phyloP scores from a whole-genome alignment of 1,284 basidiomycete species.

The Pseudozyma sp. region DNA sequence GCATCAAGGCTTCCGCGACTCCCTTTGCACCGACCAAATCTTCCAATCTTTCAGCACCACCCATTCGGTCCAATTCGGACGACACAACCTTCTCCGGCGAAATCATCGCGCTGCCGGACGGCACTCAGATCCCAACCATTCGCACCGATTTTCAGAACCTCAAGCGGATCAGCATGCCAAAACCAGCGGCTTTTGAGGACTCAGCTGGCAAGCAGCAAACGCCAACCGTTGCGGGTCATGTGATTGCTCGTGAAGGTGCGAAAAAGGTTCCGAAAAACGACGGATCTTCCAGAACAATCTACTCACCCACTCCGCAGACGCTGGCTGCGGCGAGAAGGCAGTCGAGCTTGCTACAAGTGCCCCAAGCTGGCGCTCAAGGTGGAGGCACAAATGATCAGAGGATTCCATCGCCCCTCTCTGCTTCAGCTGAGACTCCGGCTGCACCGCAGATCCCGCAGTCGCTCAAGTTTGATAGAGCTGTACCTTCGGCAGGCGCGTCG shows the following conservation, averaged over 20 bases:
- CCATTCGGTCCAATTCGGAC: slow-evolving; percentile 35
- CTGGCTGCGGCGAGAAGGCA: slow-evolving; percentile 33
- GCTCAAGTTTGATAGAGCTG: slow-evolving; percentile 27
- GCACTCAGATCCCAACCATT: slow-evolving; percentile 40
- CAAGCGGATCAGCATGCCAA: slow-evolving; percentile 38
- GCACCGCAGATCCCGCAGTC: slow-evolving; percentile 36
- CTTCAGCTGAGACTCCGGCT: slow-evolving; percentile 22
- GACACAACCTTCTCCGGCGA: slow-evolving; percentile 32
- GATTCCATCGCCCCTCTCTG: slow-evolving; percentile 32
- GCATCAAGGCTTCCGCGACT: slow-evolving; percentile 31
- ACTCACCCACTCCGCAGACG: slow-evolving; percentile 50
- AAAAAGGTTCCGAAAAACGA: slow-evolving; percentile 34
- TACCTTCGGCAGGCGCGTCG: slow-evolving; percentile 14
- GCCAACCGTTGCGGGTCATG: slow-evolving; percentile 37
- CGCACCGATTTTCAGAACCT: slow-evolving; percentile 54
- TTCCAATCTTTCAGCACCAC: slow-evolving; percentile 30
- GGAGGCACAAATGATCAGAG: slow-evolving; percentile 1
- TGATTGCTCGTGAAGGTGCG: slow-evolving; percentile 22
- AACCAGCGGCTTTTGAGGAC: slow-evolving; percentile 2
- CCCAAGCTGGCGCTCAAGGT: not conserved
- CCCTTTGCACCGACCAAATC: slow-evolving; percentile 28
- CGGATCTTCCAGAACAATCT: slow-evolving; percentile 43
- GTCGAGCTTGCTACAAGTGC: slow-evolving; percentile 20
- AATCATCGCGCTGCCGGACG: slow-evolving; percentile 30
- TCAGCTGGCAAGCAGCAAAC: not conserved